These are phyloP conservation scores for Tuber borchii DNA, from an alignment of 495 filamentous ascomycete species.

Conservation along the genomic window DNA sequence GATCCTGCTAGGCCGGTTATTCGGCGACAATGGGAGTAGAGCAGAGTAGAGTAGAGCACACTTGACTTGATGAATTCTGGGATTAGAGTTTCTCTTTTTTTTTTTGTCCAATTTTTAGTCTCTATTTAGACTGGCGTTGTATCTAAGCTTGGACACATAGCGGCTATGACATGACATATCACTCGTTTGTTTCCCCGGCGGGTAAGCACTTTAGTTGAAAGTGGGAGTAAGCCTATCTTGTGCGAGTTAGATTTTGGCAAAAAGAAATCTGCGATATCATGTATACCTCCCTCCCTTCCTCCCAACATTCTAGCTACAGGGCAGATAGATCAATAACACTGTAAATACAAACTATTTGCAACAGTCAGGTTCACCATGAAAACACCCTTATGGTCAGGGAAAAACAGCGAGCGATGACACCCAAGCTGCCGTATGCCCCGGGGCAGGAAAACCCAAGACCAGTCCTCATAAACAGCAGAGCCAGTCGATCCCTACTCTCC, in stretches of 20 bases:
- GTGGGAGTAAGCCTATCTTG: background rate
- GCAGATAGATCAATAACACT: background rate
- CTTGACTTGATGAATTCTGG: background rate
- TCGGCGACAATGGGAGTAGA: conserved; percentile 41
- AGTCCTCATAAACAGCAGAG: background rate
- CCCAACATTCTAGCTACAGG: background rate
- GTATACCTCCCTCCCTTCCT: background rate
- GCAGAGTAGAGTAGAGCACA: background rate
- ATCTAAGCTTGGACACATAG: background rate
- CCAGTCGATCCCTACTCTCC: background rate
- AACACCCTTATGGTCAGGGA: background rate
- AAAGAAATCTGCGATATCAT: background rate
- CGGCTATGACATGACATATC: background rate
- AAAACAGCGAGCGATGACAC: background rate
- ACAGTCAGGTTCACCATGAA: background rate
- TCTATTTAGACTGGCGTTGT: background rate
- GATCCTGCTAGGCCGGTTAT: conserved; percentile 88
- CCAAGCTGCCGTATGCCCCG: background rate
- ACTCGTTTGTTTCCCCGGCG: background rate
- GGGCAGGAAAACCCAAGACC: background rate
- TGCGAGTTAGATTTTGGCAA: background rate
- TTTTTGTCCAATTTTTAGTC: background rate
- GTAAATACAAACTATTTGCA: background rate
- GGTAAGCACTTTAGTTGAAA: background rate
- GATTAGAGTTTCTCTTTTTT: background rate